Evolutionary conservation across 345 rosid species (phyloP), one percentile per base, ranked within the genome.

Genomic region (Eucalyptus regnans): DNA sequence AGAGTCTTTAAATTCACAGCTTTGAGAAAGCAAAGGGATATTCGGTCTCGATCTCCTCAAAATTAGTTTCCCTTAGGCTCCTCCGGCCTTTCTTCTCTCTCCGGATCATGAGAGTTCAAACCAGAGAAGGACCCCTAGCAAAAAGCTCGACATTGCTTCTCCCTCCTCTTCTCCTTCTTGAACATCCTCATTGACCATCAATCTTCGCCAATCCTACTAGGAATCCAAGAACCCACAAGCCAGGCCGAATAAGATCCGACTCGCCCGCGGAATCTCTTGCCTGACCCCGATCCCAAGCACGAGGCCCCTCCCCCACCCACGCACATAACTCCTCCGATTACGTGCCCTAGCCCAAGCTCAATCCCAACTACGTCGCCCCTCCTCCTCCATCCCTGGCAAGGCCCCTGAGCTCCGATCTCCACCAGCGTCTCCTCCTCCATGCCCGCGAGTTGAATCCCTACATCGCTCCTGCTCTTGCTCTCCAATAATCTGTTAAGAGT

Each of bases 321-420:
- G 17, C 56, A 51, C 56, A 51, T 9, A 51, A 51, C 56, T 51
- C 89, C 88, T 91, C 96, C 18, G 99, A 97, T 54, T 95, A 97
- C 93, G 96, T 98, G 86, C 97, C 98, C 37, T 97, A 96, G 93
- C 99, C 99, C 20, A 95, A 90, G 92, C 90, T 97, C 90, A 96
- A 96, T 43, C 97, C 99, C 18, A 89, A 91, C 90, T 99, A 96
- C 89, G 95, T 95, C 86, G 88, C 94, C 91, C 94, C 96, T 49
- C 95, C 97, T 15, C 92, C 92, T 88, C 92, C 93, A 51, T 51
- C 56, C 56, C 22, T 17, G 66, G 85, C 66, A 93, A 90, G 48
- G 84, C 91, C 31, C 86, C 89, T 91, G 94, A 1, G 89, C 94
- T 44, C 94, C 96, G 31, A 91, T 92, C 93, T 56, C 95, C 86